Base-by-base conservation (phyloP, 257 asterid species). In the Solanum sejunctum region DNA sequence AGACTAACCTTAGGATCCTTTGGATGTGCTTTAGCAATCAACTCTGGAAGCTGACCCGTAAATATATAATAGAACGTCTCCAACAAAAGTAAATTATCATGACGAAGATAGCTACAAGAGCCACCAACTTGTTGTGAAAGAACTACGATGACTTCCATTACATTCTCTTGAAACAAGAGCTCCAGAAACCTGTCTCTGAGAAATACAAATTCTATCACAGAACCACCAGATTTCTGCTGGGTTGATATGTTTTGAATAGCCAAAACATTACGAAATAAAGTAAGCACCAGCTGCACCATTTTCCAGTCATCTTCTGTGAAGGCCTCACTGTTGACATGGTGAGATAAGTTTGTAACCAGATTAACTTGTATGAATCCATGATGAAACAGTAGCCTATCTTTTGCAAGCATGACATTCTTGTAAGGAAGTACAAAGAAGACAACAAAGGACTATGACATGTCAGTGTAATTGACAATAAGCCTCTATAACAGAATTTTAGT, bases 251-350 rank as follows among this genome's bases (percentile, higher is more conserved):
- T 96, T 91, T 97, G 98, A 88, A 97, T 89, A 41, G 98, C 98
- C 72, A 97, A 92, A 83, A 94, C 60, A 84, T 97, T 97, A 6
- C 98, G 94, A 81, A 97, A 95, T 57, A 97, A 89, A 56, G 98
- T 95, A 86, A 97, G 94, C 85, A 97, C 91, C 90, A 97, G 88
- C 92, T 97, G 98, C 84, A 97, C 97, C 92, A 97, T 84, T 91
- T 95, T 97, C 98, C 98, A 97, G 87, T 95, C 98, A 87, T 97
- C 99, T 55, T 97, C 99, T 52, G 97, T 91, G 90, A 97, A 97
- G 10, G 93, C 86, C 84, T 90, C 99, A 69, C 99, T 97, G 97
- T 56, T 86, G 45, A 88, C 58, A 83, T 86, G 20, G 84, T 78
- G 28, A 78, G 66, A 78, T 18, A 45, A 86, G 86, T 81, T 85